These are phyloP conservation scores for Kazachstania sp. DNA, from an alignment of 1,139 yeast genomes.

Conservation along the genomic window DNA sequence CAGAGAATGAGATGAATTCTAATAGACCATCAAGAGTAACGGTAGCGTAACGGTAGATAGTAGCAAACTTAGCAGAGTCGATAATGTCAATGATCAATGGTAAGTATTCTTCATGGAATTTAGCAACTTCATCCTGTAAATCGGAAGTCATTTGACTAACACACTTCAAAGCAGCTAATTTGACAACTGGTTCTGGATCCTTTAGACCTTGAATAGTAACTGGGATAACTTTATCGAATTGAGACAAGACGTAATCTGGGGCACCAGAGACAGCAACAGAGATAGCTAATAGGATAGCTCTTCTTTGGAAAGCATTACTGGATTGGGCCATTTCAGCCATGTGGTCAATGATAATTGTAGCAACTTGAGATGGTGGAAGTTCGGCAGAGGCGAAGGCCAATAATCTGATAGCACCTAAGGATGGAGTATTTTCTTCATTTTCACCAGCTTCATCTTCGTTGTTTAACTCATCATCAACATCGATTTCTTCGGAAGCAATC, in stretches of 20 bases:
- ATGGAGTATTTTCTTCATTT: slow-evolving; percentile 81
- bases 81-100: slow-evolving; percentile 83
- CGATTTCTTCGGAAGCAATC: slow-evolving; percentile 75
- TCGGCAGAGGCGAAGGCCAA: slow-evolving; percentile 71
- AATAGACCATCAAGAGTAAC: slow-evolving; percentile 83
- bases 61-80: slow-evolving; percentile 75
- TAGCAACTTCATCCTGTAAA: slow-evolving; percentile 76
- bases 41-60: slow-evolving; percentile 86
- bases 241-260: slow-evolving; percentile 80
- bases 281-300: slow-evolving; percentile 77
- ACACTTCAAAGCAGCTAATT: slow-evolving; percentile 80
- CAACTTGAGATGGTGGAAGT: slow-evolving; percentile 88
- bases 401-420: slow-evolving; percentile 70
- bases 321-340: slow-evolving; percentile 58
- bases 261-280: slow-evolving; percentile 88
- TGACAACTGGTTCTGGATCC: slow-evolving; percentile 68
- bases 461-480: slow-evolving; percentile 60
- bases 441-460: slow-evolving; percentile 84
- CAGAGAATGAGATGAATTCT: slow-evolving; percentile 85
- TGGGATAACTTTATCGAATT: slow-evolving; percentile 64
- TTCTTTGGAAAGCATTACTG: slow-evolving; percentile 64
- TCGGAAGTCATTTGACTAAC: slow-evolving; percentile 73
- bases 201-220: slow-evolving; percentile 68
- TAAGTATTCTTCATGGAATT: slow-evolving; percentile 69
- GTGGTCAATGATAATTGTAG: slow-evolving; percentile 66